A percentile compares a stretch with the other conserved stretches of the same genome.
Evolutionary conservation across 768 basidiomycete genomes (phyloP).

Genomic region (Suillus alpinus): DNA sequence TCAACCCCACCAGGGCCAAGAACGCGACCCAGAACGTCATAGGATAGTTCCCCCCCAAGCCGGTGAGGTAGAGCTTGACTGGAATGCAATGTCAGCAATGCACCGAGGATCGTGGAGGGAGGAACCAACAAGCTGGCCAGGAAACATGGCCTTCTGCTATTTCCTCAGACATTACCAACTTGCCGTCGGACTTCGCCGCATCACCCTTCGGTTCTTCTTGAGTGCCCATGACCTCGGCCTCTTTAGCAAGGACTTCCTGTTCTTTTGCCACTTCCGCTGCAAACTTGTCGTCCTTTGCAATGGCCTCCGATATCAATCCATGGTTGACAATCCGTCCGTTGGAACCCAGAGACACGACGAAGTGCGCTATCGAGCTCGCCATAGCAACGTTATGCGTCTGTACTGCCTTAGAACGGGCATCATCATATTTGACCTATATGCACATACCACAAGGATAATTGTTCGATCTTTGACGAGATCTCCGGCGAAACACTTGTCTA

Average conservation of each 20-base stretch:
- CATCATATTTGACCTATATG: background rate
- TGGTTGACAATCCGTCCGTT: constrained; percentile 53
- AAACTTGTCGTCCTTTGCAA: constrained; percentile 39
- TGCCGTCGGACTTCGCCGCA: constrained; percentile 37
- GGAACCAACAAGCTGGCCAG: constrained; percentile 40
- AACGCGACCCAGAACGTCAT: constrained; percentile 31
- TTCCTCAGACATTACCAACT: constrained; percentile 66
- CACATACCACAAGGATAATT: constrained; percentile 47
- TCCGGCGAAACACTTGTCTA: constrained; percentile 44
- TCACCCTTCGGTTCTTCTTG: constrained; percentile 15
- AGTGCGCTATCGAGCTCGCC: constrained; percentile 19
- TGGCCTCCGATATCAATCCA: constrained; percentile 47
- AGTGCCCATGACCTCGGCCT: constrained; percentile 20
- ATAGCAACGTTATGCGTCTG: constrained; percentile 35
- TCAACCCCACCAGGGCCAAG: constrained; percentile 17
- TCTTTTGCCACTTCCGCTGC: constrained; percentile 17
- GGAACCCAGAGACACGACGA: constrained; percentile 50
- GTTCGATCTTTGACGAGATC: constrained; percentile 49
- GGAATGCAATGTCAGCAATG: constrained; percentile 25
- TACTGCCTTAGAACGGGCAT: background rate
- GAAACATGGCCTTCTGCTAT: constrained; percentile 58
- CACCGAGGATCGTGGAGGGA: background rate
- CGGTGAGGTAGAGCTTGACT: constrained; percentile 28
- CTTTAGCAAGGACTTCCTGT: constrained; percentile 8
- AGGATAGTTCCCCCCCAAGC: constrained; percentile 21